These are phyloP conservation scores for Raphanus raphanistrum DNA, from an alignment of 345 rosid species.

Conservation along the genomic window DNA sequence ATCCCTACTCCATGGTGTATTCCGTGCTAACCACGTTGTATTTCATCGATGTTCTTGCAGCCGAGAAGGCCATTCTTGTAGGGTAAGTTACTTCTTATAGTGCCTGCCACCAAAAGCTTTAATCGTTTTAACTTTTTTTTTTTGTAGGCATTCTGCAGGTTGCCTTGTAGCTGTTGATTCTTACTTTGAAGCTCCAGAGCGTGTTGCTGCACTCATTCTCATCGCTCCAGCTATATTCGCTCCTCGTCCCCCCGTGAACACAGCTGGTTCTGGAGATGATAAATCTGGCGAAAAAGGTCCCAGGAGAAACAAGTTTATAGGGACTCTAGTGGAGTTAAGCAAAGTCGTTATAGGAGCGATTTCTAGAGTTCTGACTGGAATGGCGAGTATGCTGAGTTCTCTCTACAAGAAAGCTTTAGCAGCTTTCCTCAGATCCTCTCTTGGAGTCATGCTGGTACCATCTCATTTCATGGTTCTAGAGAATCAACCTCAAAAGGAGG, in stretches of 20 bases:
- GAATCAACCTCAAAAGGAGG: constrained; percentile 3
- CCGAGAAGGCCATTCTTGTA: constrained; percentile 70
- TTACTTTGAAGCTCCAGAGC: constrained; percentile 89
- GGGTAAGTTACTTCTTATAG: constrained; percentile 51
- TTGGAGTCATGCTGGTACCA: constrained; percentile 71
- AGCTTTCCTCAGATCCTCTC: constrained; percentile 58
- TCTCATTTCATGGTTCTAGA: constrained; percentile 11
- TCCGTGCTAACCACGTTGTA: constrained; percentile 73
- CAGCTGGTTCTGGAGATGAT: constrained; percentile 34
- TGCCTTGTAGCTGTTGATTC: constrained; percentile 76
- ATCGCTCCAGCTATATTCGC: constrained; percentile 92
- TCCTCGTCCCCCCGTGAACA: constrained; percentile 41
- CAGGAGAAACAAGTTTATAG: constrained; percentile 31
- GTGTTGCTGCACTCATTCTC: constrained; percentile 80
- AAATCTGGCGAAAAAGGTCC: constrained; percentile 36
- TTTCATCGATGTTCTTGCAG: constrained; percentile 66
- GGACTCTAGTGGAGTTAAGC: constrained; percentile 42
- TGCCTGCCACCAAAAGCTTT: not conserved
- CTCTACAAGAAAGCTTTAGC: constrained; percentile 61
- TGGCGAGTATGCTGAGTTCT: constrained; percentile 51
- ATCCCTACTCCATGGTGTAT: constrained; percentile 86
- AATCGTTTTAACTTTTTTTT: not conserved
- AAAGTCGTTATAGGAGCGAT: constrained; percentile 39
- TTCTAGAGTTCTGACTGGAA: constrained; percentile 46
- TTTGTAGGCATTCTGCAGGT: constrained; percentile 90